Evolutionary conservation across 148 eudicot species (phyloP), one percentile per base, ranked within the genome.

Genomic region (Silene uniflora): DNA sequence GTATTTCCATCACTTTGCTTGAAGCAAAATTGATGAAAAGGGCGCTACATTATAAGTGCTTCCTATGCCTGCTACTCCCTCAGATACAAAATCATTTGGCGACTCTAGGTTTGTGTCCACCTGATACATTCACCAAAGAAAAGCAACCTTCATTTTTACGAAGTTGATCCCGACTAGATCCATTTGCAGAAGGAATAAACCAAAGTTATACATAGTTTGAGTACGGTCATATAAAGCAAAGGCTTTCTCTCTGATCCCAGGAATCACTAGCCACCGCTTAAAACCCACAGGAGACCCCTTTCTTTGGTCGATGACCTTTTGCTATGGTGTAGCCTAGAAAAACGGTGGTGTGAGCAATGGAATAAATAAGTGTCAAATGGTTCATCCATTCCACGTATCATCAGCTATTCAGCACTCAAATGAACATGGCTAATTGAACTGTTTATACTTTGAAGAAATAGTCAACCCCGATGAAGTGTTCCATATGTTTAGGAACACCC

Each of bases 31-130:
- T 58, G 91, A 88, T 25, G 98, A 90, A 75, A 81, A 87, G 22
- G 97, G 69, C 1, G 69, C 69, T 27, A 65, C 0, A 65, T 65
- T 84, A 78, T 92, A 95, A 3, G 87, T 72, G 46, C 78, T 74
- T 71, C 77, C 75, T 8, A 91, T 60, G 62, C 89, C 94, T 3
- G 88, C 83, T 21, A 91, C 88, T 18, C 99, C 99, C 67, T 86
- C 93, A 8, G 81, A 71, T 49, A 86, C 92, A 72, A 95, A 77
- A 80, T 95, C 97, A 46, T 87, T 78, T 0, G 99, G 99, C 18
- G 97, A 85, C 67, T 46, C 62, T 18, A 92, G 91, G 84, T 91
- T 92, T 71, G 99, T 95, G 79, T 95, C 99, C 17, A 87, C 99
- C 99, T 95, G 88, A 76, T 55, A 18, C 1, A 46, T 10, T 32